phyloP scores from a whole-genome alignment of 306 rosid species.

The Glycine tomentella region DNA sequence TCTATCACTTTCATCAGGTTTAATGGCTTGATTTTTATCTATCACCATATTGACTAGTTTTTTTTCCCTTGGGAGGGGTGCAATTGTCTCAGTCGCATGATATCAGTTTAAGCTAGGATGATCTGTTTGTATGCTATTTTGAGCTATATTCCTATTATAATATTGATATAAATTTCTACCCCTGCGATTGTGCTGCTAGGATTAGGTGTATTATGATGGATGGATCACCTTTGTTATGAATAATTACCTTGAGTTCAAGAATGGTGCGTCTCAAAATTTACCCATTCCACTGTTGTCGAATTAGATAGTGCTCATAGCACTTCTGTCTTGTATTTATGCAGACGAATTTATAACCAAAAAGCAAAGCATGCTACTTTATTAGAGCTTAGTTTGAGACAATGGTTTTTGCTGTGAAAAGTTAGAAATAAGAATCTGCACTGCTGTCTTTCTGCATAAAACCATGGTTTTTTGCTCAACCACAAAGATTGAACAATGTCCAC shows the following conservation, averaged over 20 bases:
- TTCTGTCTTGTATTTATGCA: background rate
- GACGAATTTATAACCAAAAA: conserved; percentile 12
- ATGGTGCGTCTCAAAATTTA: background rate
- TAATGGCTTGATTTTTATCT: background rate
- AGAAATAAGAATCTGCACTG: too few species aligned
- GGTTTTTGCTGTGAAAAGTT: too few species aligned
- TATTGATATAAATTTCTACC: background rate
- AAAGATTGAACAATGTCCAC: too few species aligned
- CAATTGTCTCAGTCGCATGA: background rate
- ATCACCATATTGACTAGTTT: background rate
- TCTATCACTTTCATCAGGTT: background rate
- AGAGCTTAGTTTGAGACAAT: too few species aligned
- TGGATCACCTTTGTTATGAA: conserved; percentile 8
- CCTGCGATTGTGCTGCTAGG: background rate
- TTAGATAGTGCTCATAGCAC: conserved; percentile 4
- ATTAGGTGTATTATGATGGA: conserved; percentile 7
- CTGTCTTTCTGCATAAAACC: too few species aligned
- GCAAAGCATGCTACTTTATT: background rate
- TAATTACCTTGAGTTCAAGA: background rate
- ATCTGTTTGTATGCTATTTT: conserved; percentile 11
- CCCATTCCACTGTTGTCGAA: background rate
- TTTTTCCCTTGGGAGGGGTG: background rate
- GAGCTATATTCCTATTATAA: background rate
- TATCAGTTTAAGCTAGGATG: conserved; percentile 8
- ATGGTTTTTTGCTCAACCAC: too few species aligned